Percentiles rank a stretch among this genome's conserved stretches.
phyloP scores from a whole-genome alignment of 192 early-diverging fungal genomes.

The Backusella psychrophila region DNA sequence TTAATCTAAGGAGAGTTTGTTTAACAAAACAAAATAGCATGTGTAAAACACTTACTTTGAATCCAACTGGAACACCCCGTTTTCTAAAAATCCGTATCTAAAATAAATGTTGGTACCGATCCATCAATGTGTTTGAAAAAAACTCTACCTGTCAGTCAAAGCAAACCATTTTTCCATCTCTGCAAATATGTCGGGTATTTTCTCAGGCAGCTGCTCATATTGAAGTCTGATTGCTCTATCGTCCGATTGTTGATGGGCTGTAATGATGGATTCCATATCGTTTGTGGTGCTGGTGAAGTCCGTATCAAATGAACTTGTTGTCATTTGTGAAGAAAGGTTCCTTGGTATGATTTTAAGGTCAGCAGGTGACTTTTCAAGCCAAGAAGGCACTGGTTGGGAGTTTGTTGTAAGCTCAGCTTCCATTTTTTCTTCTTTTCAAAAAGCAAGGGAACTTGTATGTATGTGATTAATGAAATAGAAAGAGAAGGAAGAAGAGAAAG shows the following conservation, averaged over 20 bases:
- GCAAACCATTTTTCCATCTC: conserved; percentile 42
- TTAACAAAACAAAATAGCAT: neutral
- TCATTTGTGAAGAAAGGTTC: conserved; percentile 2
- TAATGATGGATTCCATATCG: neutral
- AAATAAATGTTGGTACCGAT: neutral
- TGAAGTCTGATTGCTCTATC: neutral
- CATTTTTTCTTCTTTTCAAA: neutral
- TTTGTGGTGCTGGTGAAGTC: neutral
- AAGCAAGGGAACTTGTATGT: neutral
- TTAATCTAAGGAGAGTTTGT: neutral
- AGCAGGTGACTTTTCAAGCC: neutral
- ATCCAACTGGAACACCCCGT: neutral
- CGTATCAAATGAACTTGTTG: neutral
- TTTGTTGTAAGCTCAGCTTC: neutral
- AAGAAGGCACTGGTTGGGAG: neutral
- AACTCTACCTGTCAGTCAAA: conserved; percentile 31
- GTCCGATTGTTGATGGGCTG: neutral
- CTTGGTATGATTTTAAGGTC: neutral
- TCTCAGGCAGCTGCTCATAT: conserved; percentile 9
- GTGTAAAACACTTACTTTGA: neutral
- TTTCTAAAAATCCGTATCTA: conserved; percentile 38
- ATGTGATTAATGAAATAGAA: neutral
- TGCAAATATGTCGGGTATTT: conserved; percentile 22
- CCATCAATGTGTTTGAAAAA: neutral
- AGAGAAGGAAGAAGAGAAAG: neutral